These are phyloP conservation scores for Botrytis sinoallii DNA, from an alignment of 2,329 filamentous ascomycete species.

Conservation along the genomic window DNA sequence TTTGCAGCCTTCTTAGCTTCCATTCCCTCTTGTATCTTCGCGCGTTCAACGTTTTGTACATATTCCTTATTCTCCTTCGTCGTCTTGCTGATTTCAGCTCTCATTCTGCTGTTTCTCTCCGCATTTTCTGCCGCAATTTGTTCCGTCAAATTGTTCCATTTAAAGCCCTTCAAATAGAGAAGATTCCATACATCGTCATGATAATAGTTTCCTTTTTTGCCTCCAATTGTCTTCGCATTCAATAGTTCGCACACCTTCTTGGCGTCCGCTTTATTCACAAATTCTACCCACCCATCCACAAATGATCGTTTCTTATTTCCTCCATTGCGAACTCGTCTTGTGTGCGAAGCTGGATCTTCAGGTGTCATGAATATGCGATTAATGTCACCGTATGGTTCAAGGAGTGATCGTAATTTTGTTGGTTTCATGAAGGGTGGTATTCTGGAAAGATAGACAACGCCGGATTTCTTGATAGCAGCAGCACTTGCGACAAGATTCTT, in stretches of 20 bases:
- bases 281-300: constrained; percentile 85
- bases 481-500: constrained; percentile 66
- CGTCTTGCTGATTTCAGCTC: constrained; percentile 72
- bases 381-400: constrained; percentile 71
- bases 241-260: constrained; percentile 73
- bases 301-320: constrained; percentile 83
- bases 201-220: constrained; percentile 81
- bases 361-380: constrained; percentile 78
- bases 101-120: constrained; percentile 70
- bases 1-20: constrained; percentile 55
- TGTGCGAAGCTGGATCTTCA: constrained; percentile 65
- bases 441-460: constrained; percentile 79
- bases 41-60: constrained; percentile 72
- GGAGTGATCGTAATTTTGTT: constrained; percentile 68
- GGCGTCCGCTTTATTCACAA: constrained; percentile 70
- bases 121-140: constrained; percentile 81
- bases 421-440: constrained; percentile 90
- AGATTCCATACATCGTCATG: constrained; percentile 85
- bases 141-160: constrained; percentile 72
- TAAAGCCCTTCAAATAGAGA: constrained; percentile 78
- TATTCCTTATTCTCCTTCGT: constrained; percentile 80
- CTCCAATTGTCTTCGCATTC: constrained; percentile 75
- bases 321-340: constrained; percentile 64
- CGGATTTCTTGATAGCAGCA: constrained; percentile 66
- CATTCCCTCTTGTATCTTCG: constrained; percentile 76